These are phyloP conservation scores for Saccharomycopsis javanensis DNA, from an alignment of 805 yeast species.

Conservation along the genomic window DNA sequence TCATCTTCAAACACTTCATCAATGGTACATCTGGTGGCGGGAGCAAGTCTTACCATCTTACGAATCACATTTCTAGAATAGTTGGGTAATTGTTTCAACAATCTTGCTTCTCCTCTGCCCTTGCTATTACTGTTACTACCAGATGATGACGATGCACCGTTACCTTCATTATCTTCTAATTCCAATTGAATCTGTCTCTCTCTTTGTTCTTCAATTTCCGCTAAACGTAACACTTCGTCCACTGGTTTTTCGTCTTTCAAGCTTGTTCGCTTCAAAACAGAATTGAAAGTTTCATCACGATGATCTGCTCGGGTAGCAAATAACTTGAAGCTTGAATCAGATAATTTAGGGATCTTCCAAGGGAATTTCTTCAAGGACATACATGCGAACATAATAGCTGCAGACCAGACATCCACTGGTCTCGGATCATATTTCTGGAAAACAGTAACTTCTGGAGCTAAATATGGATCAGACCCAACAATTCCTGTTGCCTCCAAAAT, in stretches of 20 bases:
- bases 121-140: not conserved
- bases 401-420: slow-evolving; percentile 92
- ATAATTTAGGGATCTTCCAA: slow-evolving; percentile 82
- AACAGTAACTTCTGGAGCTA: slow-evolving; percentile 88
- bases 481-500: slow-evolving; percentile 73
- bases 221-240: slow-evolving; percentile 29
- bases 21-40: slow-evolving; percentile 74
- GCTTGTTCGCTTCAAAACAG: slow-evolving; percentile 30
- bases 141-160: not conserved
- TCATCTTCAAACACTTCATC: slow-evolving; percentile 68
- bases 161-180: not conserved
- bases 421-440: slow-evolving; percentile 80
- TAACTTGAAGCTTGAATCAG: slow-evolving; percentile 74
- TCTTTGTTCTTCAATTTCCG: not conserved
- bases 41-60: slow-evolving; percentile 75
- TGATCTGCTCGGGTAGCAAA: slow-evolving; percentile 70
- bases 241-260: slow-evolving; percentile 36
- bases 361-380: slow-evolving; percentile 89
- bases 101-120: slow-evolving; percentile 61
- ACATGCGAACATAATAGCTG: slow-evolving; percentile 84
- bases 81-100: slow-evolving; percentile 59
- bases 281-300: slow-evolving; percentile 44
- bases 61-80: slow-evolving; percentile 60
- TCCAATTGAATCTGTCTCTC: not conserved
- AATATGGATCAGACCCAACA: slow-evolving; percentile 81